These are phyloP conservation scores for Penicillium manginii DNA, from an alignment of 495 filamentous ascomycete species.

Conservation along the genomic window DNA sequence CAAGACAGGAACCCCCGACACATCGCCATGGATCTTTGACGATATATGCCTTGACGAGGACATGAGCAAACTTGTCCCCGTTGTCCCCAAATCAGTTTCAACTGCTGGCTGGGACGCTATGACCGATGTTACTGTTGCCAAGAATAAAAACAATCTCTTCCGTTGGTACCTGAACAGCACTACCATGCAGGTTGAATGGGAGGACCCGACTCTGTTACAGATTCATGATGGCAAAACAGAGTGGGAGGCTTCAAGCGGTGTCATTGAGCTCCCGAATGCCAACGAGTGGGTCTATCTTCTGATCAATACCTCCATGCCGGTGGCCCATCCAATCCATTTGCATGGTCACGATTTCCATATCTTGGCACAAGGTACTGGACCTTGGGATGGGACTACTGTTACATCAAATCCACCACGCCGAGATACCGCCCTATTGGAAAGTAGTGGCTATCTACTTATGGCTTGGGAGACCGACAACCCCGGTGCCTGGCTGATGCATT, in stretches of 20 bases:
- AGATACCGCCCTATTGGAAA: not conserved
- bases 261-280: slow-evolving; percentile 42
- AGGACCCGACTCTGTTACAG: slow-evolving; percentile 24
- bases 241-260: slow-evolving; percentile 5
- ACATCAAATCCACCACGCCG: slow-evolving; percentile 3
- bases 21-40: not conserved
- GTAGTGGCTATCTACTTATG: slow-evolving; percentile 9
- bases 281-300: slow-evolving; percentile 62
- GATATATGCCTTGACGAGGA: slow-evolving; percentile 14
- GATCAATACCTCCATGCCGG: slow-evolving; percentile 32
- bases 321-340: slow-evolving; percentile 31
- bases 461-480: slow-evolving; percentile 18
- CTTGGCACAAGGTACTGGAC: slow-evolving; percentile 21
- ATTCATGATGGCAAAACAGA: slow-evolving; percentile 13
- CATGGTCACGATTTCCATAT: slow-evolving; percentile 35
- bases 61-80: slow-evolving; percentile 10
- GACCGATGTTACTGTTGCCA: slow-evolving; percentile 9
- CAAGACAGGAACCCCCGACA: slow-evolving; percentile 4
- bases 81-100: slow-evolving; percentile 18
- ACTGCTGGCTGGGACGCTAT: slow-evolving; percentile 17
- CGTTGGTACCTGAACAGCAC: slow-evolving; percentile 27
- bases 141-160: slow-evolving; percentile 19
- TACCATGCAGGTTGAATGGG: slow-evolving; percentile 23
- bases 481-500: slow-evolving; percentile 18
- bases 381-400: slow-evolving; percentile 15